A percentile compares a stretch with the other conserved stretches of the same genome.
phyloP scores from a whole-genome alignment of 2,329 filamentous ascomycete genomes.

The Sporothrix inflata region DNA sequence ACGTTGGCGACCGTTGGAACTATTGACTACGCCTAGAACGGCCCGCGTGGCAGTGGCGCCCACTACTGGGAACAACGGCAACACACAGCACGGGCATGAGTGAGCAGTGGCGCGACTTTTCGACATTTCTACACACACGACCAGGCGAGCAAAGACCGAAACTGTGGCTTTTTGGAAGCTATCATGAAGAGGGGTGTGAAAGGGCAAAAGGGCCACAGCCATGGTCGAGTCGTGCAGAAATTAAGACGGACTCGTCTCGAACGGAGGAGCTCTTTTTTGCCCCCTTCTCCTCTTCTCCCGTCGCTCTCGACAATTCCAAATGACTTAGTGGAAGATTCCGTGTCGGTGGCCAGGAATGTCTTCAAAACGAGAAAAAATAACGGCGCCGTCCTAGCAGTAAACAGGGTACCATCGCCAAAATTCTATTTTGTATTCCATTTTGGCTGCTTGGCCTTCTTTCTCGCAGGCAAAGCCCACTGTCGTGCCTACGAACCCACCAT shows the following conservation, averaged over 20 bases:
- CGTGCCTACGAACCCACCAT: no score
- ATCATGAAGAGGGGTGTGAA: no score
- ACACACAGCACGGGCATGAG: no score
- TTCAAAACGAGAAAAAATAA: no score
- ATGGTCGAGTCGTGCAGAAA: not conserved
- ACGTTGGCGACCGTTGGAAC: not conserved
- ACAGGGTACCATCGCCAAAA: not conserved
- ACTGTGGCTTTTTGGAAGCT: no score
- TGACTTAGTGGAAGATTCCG: no score
- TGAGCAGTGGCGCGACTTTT: not conserved
- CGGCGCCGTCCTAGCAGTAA: not conserved
- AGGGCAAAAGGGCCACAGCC: no score
- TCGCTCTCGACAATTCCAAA: no score
- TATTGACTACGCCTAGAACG: not conserved
- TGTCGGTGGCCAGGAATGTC: no score
- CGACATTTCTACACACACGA: not conserved
- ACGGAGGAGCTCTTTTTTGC: not conserved
- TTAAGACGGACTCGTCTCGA: constrained; percentile 5
- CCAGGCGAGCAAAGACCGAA: not conserved
- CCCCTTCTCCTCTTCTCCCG: not conserved
- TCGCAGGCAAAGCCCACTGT: not conserved
- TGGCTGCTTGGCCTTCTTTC: not conserved
- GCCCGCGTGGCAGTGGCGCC: not conserved
- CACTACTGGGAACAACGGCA: no score
- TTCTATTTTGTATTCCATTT: not conserved